These are phyloP conservation scores for Elsinoe fawcettii DNA, from an alignment of 2,329 filamentous ascomycete species.

Conservation along the genomic window DNA sequence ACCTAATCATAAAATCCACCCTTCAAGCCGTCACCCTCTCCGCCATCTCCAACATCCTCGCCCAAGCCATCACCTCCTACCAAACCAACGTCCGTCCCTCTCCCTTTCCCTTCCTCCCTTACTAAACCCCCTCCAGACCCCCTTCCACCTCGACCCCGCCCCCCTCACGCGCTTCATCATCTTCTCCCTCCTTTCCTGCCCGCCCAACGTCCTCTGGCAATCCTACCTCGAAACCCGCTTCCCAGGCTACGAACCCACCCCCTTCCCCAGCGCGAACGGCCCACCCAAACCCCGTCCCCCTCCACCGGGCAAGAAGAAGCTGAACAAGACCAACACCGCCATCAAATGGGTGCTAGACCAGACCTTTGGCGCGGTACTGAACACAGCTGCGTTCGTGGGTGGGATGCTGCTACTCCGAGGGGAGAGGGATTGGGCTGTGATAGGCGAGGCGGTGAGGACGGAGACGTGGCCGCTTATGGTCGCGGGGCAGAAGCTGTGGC, in stretches of 20 bases:
- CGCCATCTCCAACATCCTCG: conserved; percentile 63
- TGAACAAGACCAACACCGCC: conserved; percentile 55
- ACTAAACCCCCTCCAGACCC: conserved; percentile 37
- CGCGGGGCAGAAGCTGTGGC: conserved; percentile 68
- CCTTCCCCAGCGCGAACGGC: conserved; percentile 22
- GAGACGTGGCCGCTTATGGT: conserved; percentile 45
- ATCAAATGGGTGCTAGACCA: conserved; percentile 64
- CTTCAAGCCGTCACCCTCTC: conserved; percentile 59
- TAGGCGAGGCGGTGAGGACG: not conserved
- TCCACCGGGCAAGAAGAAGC: conserved; percentile 16
- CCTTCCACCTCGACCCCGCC: conserved; percentile 56
- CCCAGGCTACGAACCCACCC: conserved; percentile 49
- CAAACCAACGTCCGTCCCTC: conserved; percentile 44
- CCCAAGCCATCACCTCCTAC: conserved; percentile 61
- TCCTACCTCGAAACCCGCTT: conserved; percentile 66
- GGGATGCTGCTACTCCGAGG: conserved; percentile 51
- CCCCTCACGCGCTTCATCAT: conserved; percentile 70
- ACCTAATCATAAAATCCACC: conserved; percentile 48
- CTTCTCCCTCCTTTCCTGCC: conserved; percentile 64
- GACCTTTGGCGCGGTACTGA: conserved; percentile 56
- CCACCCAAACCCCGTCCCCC: conserved; percentile 12
- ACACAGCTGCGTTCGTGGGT: conserved; percentile 57
- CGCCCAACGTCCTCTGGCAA: conserved; percentile 85
- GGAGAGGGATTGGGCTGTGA: conserved; percentile 12
- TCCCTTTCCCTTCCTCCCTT: conserved; percentile 12